Percentiles rank a stretch among this genome's conserved stretches.
Evolutionary conservation across 78 protist genomes (phyloP).

Genomic region (Polysphondylium violaceum): DNA sequence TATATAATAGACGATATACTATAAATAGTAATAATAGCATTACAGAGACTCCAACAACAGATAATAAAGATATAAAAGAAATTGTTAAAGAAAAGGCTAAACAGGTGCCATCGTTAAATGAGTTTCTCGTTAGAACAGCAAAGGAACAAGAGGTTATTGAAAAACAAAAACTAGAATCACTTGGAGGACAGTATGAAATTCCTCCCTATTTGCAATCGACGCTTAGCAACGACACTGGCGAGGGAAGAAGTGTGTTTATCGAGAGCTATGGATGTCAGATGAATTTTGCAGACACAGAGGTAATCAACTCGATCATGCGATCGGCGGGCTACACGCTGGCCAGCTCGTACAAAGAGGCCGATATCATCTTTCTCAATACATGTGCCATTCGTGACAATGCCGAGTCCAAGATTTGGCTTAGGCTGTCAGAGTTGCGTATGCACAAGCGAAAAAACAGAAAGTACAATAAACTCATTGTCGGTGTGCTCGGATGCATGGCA

Average conservation of each 20-base stretch:
- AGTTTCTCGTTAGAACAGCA: slow-evolving; percentile 2
- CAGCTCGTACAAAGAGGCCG: slow-evolving; percentile 65
- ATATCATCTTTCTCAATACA: slow-evolving; percentile 91
- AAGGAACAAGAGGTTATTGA: no score
- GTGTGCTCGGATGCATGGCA: slow-evolving; percentile 95
- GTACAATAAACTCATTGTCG: slow-evolving; percentile 29
- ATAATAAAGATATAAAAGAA: no score
- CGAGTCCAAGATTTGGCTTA: slow-evolving; percentile 89
- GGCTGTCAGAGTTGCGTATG: slow-evolving; percentile 64
- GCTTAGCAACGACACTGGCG: slow-evolving; percentile 1
- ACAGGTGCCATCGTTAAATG: slow-evolving; percentile 44
- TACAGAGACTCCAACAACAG: no score
- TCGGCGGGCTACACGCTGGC: slow-evolving; percentile 76
- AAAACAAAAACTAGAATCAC: no score
- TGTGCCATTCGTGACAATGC: slow-evolving; percentile 96
- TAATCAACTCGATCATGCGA: slow-evolving; percentile 81
- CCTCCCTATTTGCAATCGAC: slow-evolving; percentile 24
- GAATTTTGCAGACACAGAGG: slow-evolving; percentile 93
- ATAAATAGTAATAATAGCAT: no score
- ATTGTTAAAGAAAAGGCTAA: slow-evolving; percentile 12
- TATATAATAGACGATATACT: no score
- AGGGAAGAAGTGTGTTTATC: slow-evolving; percentile 72
- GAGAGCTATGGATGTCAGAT: slow-evolving; percentile 97
- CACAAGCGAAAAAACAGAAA: slow-evolving; percentile 12
- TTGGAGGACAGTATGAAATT: neutral